Base-by-base conservation (phyloP, 2,329 filamentous ascomycete genomes). In the Fusarium anthophilum region DNA sequence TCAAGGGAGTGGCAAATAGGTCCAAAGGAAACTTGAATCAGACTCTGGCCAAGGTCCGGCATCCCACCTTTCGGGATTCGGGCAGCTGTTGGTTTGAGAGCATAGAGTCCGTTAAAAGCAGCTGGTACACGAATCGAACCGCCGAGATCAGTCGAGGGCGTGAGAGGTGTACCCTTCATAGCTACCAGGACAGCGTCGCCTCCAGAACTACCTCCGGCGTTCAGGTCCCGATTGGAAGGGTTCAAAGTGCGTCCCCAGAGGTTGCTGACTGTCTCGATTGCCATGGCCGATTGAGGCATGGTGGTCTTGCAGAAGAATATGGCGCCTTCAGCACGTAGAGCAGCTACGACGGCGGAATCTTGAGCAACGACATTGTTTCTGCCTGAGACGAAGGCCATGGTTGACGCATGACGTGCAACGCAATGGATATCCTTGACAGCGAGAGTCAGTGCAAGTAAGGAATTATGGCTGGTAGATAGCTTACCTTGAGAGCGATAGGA, bases 271-370 rank as follows among this genome's bases (percentile, higher is more conserved):
- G 85, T 87, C 74, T 92, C 90, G 41, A 90, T 76, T 8, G 83
- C 82, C 74, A 82, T 83, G 54, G 88, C 79, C 0, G 84, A 85
- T 70, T 89, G 87, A 1, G 91, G 90, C 20, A 92, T 85, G 66
- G 91, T 92, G 2, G 91, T 93, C 80, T 93, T 93, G 73, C 88
- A 87, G 76, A 91, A 90, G 30, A 92, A 82, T 0, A 94, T 86
- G 4, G 91, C 91, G 3, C 92, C 92, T 0, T 45, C 28, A 13
- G 30, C 28, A 17, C 61, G 35, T 2, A 63, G 14, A 11, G 61
- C 37, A 20, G 61, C 61, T 6, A 63, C 17, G 6, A 60, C 20
- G 6, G 44, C 38, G 1, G 61, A 60, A n/a, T 63, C 61, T 18
- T 63, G 28, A 3, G 12, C 14, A 8, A 45, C 20, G 8, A 61